Conservation (phyloP, 73 alveolate species). For the Effrenium voratum region DNA sequence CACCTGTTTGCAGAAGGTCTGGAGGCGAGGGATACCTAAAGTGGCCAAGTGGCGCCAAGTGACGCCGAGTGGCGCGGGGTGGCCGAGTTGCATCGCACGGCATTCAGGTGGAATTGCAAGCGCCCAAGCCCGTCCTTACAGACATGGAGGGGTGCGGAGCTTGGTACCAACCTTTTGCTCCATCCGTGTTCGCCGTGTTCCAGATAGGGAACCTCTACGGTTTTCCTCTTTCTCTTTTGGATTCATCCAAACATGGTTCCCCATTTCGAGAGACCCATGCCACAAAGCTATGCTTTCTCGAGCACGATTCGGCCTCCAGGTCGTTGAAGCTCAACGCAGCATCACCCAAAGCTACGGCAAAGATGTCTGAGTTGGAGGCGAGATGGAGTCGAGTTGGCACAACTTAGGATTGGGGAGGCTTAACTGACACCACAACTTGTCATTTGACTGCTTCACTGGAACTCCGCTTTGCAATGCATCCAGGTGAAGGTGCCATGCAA, state of each 20-base stretch:
- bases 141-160: constrained; percentile 81
- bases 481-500: constrained; percentile 68
- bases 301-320: background rate
- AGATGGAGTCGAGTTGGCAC: background rate
- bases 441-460: background rate
- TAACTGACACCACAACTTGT: background rate
- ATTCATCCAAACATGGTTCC: background rate
- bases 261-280: background rate
- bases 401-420: background rate
- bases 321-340: constrained; percentile 16
- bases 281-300: no score
- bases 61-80: background rate
- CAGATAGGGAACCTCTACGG: background rate
- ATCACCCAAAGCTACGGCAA: constrained; percentile 22
- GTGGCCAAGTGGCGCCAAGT: background rate
- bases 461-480: background rate
- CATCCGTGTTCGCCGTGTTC: background rate
- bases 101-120: constrained; percentile 70
- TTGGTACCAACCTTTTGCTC: background rate
- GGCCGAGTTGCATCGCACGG: no score
- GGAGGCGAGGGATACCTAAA: background rate
- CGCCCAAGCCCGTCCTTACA: constrained; percentile 78
- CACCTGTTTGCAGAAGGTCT: constrained; percentile 67
- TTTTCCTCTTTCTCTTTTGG: background rate
- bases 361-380: constrained; percentile 72